Base-by-base conservation (phyloP, 495 filamentous ascomycete species). In the Trichocladium antarcticum region DNA sequence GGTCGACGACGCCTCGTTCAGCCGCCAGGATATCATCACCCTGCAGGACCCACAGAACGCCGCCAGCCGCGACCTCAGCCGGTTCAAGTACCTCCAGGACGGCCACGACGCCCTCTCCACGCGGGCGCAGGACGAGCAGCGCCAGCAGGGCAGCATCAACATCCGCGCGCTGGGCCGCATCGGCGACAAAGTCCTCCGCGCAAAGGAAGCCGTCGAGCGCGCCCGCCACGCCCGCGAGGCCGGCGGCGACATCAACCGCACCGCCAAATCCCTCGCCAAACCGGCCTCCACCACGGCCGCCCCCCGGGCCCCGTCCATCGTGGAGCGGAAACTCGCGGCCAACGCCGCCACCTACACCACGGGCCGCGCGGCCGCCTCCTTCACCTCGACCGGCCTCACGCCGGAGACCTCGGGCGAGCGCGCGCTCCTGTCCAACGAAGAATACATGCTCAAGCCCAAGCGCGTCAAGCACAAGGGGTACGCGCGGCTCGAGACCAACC, bases 21-120 rank as follows among this genome's bases (percentile, higher is more conserved):
- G 75, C 36, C 79, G 93, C 47, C 87, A 85, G 57, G 92, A 99
- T 63, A 90, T 99, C 57, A 89, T 99, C 62, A 95, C 88, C 1
- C 69, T 99, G 6, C 92, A 99, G 64, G 93, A 99, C 65, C 93
- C 92, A 24, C 88, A 95, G 61, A 95, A 96, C 63, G 73, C 94
- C 43, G 82, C 81, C 39, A 78, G 78, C 40, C 68, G 93, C 58
- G 84, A 99, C 58, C 73, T 97, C 49, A 87, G 80, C 67, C 77
- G 82, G 37, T 99, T 95, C 73, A 88, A 93, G 55, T 89, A 89
- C 59, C 63, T 97, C 37, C 78, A 89, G 56, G 87, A 95, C 42
- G 93, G 92, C 9, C 76, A 81, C 46, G 79, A 74, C 3, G 79
- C 79, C 0, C 63, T 87, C 36, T 74, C 80, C 16, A 82, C 81